Base-by-base conservation (phyloP, 192 early-diverging fungal species). In the Umbelopsis sp. region DNA sequence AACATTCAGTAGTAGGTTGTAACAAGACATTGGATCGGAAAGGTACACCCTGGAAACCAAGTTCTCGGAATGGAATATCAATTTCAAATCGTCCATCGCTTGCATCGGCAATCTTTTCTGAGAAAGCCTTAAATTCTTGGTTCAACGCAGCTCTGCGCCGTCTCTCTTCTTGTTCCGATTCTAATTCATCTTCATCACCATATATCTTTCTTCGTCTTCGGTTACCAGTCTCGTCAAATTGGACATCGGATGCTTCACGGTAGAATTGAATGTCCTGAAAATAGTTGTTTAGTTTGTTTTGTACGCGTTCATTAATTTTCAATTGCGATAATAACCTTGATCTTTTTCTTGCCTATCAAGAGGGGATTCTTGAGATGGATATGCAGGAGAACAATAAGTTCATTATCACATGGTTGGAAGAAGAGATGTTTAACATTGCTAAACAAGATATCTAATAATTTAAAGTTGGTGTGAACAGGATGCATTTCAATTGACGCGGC, bases 331-430 rank as follows among this genome's bases (percentile, higher is more conserved):
- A 11, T 0, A 21, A 89, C 87, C 73, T 94, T 92, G 10, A 91
- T 95, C 81, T 98, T 99, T 85, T 97, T 97, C 83, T 98, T 97
- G 48, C 95, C 96, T 79, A 98, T 91, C 89, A 99, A 93, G 68
- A 99, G 92, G 6, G 95, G 94, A 81, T 98, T 94, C 79, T 94
- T 95, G 30, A 99, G 88, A 64, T 99, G 97, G 27, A 96, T 83
- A 74, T 99, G 98, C 66, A 99, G 82, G 41, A 99, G 74, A 22
- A 99, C 97, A 74, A 98, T 87, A 49, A 98, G 81, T 80, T 99
- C 98, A 67, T 91, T 86, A 73, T 99, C 98, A 81, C 97, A 99
- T 23, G 97, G 96, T 77, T 99, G 98, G 85, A 97, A 99, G 78
- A 98, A 94, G 58, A 99, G 70, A 74, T 99, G 98, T 73, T 94